Percentiles rank a stretch among this genome's conserved stretches.
Evolutionary conservation across 2,329 filamentous ascomycete species (phyloP).

Genomic region (Cladobotryum mycophilum): DNA sequence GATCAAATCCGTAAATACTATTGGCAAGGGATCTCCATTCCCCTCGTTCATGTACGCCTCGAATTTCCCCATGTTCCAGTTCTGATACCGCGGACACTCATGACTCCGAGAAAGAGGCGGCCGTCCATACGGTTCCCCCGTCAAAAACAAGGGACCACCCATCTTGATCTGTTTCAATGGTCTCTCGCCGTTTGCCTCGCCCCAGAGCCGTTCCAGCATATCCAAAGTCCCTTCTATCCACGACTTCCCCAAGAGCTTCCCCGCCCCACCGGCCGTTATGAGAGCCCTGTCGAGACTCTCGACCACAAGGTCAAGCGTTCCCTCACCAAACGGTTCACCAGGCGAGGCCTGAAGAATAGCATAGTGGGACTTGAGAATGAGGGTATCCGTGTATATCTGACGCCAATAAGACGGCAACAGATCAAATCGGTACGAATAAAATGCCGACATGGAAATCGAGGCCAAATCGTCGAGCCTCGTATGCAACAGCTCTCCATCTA

Average conservation of each 20-base stretch:
- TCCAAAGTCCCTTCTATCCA: slow-evolving; percentile 49
- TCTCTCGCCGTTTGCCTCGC: slow-evolving; percentile 3
- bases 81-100: slow-evolving; percentile 24
- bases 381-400: slow-evolving; percentile 63
- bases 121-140: slow-evolving; percentile 22
- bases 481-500: slow-evolving; percentile 23
- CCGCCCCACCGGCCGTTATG: slow-evolving; percentile 64
- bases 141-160: slow-evolving; percentile 21
- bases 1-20: slow-evolving; percentile 63
- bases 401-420: slow-evolving; percentile 64
- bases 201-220: slow-evolving; percentile 30
- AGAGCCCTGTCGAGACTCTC: slow-evolving; percentile 66
- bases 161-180: slow-evolving; percentile 14
- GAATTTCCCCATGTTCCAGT: slow-evolving; percentile 53
- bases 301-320: slow-evolving; percentile 50
- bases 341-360: slow-evolving; percentile 20
- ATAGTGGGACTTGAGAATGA: slow-evolving; percentile 54
- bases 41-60: slow-evolving; percentile 51
- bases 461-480: slow-evolving; percentile 51
- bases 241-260: slow-evolving; percentile 38
- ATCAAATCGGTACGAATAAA: slow-evolving; percentile 64
- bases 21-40: slow-evolving; percentile 43
- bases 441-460: slow-evolving; percentile 54
- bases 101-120: slow-evolving; percentile 19
- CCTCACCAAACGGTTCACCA: slow-evolving; percentile 10